Conservation (phyloP, 129 eudicot species). For the Apium graveolens region DNA sequence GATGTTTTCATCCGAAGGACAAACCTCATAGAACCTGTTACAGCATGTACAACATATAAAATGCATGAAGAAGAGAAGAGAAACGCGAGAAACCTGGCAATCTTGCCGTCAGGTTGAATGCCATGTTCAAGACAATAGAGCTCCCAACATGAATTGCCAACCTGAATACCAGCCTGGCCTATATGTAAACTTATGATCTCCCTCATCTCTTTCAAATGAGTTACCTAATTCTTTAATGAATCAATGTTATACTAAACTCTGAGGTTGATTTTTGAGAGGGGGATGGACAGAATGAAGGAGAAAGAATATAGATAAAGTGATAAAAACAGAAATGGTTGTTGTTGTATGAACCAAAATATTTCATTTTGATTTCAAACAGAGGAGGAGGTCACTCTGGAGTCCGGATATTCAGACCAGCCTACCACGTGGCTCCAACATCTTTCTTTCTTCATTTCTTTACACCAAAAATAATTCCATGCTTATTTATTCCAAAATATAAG, state of each 20-base stretch:
- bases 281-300: constrained; percentile 4
- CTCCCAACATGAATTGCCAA: constrained; percentile 46
- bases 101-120: constrained; percentile 51
- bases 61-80: background rate
- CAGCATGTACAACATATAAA: no score
- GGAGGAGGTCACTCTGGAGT: constrained; percentile 3
- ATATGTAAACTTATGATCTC: constrained; percentile 12
- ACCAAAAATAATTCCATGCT: background rate
- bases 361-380: background rate
- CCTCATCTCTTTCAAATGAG: constrained; percentile 1
- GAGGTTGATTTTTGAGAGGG: background rate
- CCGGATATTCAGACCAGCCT: constrained; percentile 9
- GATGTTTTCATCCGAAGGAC: background rate
- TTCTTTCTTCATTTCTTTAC: background rate
- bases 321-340: background rate
- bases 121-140: constrained; percentile 72
- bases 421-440: constrained; percentile 16
- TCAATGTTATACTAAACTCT: background rate
- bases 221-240: background rate
- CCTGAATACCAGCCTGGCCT: constrained; percentile 14
- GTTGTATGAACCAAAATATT: background rate
- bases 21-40: background rate
- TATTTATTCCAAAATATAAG: background rate
- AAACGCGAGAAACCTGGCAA: constrained; percentile 28
- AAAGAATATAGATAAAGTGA: background rate